phyloP scores from a whole-genome alignment of 2,329 filamentous ascomycete species.

The Fusarium sp. region DNA sequence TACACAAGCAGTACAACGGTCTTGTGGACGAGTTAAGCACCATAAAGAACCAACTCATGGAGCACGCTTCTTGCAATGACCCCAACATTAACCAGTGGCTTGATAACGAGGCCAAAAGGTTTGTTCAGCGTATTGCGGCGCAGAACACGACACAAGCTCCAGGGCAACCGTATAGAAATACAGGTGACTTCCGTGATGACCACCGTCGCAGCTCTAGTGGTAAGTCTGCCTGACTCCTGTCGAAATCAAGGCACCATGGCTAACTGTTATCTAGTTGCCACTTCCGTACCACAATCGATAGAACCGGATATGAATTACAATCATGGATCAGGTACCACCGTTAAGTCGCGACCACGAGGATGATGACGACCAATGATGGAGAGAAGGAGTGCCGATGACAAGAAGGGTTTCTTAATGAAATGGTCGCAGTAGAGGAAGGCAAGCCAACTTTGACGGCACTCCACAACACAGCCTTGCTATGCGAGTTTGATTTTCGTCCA shows the following conservation, averaged over 20 bases:
- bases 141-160: neutral
- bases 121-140: slow-evolving; percentile 54
- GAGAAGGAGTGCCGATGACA: neutral
- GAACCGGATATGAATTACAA: slow-evolving; percentile 52
- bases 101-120: slow-evolving; percentile 64
- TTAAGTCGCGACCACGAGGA: slow-evolving; percentile 29
- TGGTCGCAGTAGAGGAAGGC: neutral
- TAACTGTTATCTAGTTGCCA: slow-evolving; percentile 1
- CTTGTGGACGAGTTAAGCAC: slow-evolving; percentile 60
- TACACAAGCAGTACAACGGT: slow-evolving; percentile 59
- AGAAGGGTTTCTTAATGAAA: neutral
- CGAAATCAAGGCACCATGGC: no score
- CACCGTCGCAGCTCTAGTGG: slow-evolving; percentile 29
- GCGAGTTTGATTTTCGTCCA: slow-evolving; percentile 32
- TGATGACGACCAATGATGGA: neutral
- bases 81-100: slow-evolving; percentile 67
- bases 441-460: neutral
- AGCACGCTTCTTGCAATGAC: slow-evolving; percentile 66
- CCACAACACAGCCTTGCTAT: slow-evolving; percentile 1
- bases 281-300: slow-evolving; percentile 17
- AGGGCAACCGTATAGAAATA: neutral
- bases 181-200: neutral
- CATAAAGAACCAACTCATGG: slow-evolving; percentile 66
- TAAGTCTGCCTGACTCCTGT: neutral
- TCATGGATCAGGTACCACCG: slow-evolving; percentile 55